Evolutionary conservation across 78 protist genomes (phyloP), one percentile per base, ranked within the genome.

Genomic region (Dictyostelium firmibasis): DNA sequence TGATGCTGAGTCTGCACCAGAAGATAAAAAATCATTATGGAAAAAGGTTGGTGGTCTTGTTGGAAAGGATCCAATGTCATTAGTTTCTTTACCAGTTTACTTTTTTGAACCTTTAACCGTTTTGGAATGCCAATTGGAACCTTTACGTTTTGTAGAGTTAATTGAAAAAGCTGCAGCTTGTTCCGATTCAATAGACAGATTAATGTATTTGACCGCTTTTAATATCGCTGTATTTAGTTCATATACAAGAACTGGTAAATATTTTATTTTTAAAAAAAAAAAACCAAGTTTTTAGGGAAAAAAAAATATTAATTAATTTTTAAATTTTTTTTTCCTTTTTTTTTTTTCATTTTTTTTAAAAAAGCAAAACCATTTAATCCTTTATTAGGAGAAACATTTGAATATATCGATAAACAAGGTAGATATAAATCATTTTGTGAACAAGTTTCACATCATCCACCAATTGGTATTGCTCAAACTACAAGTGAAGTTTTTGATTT

Each of bases 371-470:
- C 96, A 75, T 92, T 92, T 41, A 92, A 92, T 57, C 96, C 96
- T n/a, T 27, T 92, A 38, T 62, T 92, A 20, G 96, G 96, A 8
- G 96, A 92, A 57, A 92, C 96, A 1, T 92, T 27, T 81, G 96
- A 92, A 84, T 92, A 67, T 57, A 86, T 96, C 9, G 94, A 86
- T 23, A 75, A 85, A 9, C 8, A 13, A 38, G 92, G 92, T 33
- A 83, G 62, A 35, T 94, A 88, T 41, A 67, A 87, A 60, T 60
- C 86, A 18, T 87, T 88, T 69, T 44, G 94, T 81, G 93, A 94
- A 84, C 96, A 94, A 85, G 95, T 96, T 33, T 43, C 81, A 29
- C 98, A 96, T 77, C 98, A 96, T 74, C 98, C 98, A 10, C 96
- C 96, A 14, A 85, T 94, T 76, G 78, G 87, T 41, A 92, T 86